Evolutionary conservation across 2,329 filamentous ascomycete species (phyloP).

Genomic region (Lasiodiplodia sp.): DNA sequence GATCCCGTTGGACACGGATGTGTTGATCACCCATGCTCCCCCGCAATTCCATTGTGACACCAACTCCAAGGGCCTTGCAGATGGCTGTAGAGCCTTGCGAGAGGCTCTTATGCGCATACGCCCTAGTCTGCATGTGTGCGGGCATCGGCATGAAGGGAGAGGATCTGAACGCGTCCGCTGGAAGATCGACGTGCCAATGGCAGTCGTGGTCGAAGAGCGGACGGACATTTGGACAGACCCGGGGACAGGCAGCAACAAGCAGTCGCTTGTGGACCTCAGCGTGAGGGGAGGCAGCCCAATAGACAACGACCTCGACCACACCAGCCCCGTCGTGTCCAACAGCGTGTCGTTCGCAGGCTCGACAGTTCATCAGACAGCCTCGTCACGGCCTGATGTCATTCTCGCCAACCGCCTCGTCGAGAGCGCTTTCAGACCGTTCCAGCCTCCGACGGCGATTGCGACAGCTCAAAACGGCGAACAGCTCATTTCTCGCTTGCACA

Average conservation of each 20-base stretch:
- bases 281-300: conserved; percentile 47
- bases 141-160: conserved; percentile 74
- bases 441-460: conserved; percentile 9
- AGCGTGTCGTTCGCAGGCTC: conserved; percentile 19
- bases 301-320: conserved; percentile 37
- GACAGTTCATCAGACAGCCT: conserved; percentile 22
- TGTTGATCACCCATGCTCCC: conserved; percentile 76
- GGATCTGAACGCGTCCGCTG: conserved; percentile 70
- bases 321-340: conserved; percentile 14
- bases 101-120: conserved; percentile 66
- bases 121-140: conserved; percentile 72
- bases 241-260: conserved; percentile 63
- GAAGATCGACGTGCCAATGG: conserved; percentile 51
- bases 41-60: conserved; percentile 66
- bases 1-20: conserved; percentile 68
- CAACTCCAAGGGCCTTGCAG: conserved; percentile 37
- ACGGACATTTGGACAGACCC: conserved; percentile 66
- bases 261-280: conserved; percentile 70
- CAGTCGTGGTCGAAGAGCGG: conserved; percentile 54
- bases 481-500: conserved; percentile 33
- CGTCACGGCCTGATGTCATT: conserved; percentile 26
- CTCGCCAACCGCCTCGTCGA: background rate
- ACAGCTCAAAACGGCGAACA: conserved; percentile 12
- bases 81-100: conserved; percentile 68
- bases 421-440: conserved; percentile 13